These are phyloP conservation scores for Pseudogymnoascus sp. DNA, from an alignment of 2,329 filamentous ascomycete species.

Conservation along the genomic window DNA sequence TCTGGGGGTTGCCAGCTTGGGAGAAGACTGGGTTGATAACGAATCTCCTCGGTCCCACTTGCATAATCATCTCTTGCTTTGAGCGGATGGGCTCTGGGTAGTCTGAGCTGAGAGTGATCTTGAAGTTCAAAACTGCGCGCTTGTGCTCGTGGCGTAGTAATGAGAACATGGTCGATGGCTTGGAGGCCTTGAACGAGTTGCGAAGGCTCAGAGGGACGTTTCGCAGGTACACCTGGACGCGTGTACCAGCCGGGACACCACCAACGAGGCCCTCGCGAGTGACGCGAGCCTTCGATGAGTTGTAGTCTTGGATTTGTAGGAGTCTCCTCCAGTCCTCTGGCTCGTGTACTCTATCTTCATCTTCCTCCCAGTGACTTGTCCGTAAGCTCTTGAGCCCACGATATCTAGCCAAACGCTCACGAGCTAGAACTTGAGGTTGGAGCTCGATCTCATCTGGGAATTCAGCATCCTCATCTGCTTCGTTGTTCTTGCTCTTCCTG, in stretches of 20 bases:
- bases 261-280: slow-evolving; percentile 80
- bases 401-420: slow-evolving; percentile 79
- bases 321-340: slow-evolving; percentile 84
- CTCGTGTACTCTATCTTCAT: slow-evolving; percentile 78
- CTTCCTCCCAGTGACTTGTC: slow-evolving; percentile 79
- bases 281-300: slow-evolving; percentile 66
- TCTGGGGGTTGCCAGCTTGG: slow-evolving; percentile 78
- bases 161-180: slow-evolving; percentile 70
- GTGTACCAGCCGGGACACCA: slow-evolving; percentile 73
- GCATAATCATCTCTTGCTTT: slow-evolving; percentile 85
- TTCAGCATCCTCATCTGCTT: slow-evolving; percentile 83
- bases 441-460: slow-evolving; percentile 97
- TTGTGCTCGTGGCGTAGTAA: slow-evolving; percentile 93
- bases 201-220: slow-evolving; percentile 47
- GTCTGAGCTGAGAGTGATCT: slow-evolving; percentile 76
- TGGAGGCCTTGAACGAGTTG: slow-evolving; percentile 41
- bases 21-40: slow-evolving; percentile 88
- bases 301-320: slow-evolving; percentile 83
- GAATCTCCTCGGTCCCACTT: slow-evolving; percentile 81
- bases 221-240: slow-evolving; percentile 70
- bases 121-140: slow-evolving; percentile 79
- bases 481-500: slow-evolving; percentile 65
- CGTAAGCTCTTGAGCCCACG: slow-evolving; percentile 86
- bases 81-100: slow-evolving; percentile 70
- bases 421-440: slow-evolving; percentile 74